Conservation (phyloP, 2,329 filamentous ascomycete genomes). For the Monosporascus ibericus region DNA sequence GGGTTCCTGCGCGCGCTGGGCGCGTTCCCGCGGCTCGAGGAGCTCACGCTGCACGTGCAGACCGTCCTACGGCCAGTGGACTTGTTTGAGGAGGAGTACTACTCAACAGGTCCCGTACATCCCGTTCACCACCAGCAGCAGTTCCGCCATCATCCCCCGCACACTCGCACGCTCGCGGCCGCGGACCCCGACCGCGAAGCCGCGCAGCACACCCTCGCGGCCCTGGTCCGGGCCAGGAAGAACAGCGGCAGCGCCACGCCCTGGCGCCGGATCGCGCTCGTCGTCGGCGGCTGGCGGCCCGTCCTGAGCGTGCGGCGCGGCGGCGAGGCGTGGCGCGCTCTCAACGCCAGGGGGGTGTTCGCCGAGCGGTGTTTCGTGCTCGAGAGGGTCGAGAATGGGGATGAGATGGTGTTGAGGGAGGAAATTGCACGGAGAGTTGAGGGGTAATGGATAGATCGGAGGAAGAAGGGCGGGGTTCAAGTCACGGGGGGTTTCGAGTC, state of each 20-base stretch:
- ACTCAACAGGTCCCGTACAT: too few species aligned
- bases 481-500: too few species aligned
- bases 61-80: constrained; percentile 32
- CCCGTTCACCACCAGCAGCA: not conserved
- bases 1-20: constrained; percentile 33
- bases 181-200: constrained; percentile 29
- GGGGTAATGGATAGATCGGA: not conserved
- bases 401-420: constrained; percentile 15
- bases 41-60: constrained; percentile 38
- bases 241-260: constrained; percentile 9
- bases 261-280: constrained; percentile 38
- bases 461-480: too few species aligned
- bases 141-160: not conserved
- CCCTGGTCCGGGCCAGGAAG: constrained; percentile 26
- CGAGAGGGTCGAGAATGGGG: constrained; percentile 17
- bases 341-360: constrained; percentile 35
- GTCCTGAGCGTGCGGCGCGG: constrained; percentile 36
- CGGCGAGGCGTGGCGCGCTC: constrained; percentile 32
- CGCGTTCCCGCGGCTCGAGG: constrained; percentile 32
- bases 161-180: constrained; percentile 5
- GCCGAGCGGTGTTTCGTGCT: constrained; percentile 43
- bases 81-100: constrained; percentile 3
- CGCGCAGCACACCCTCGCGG: constrained; percentile 26
- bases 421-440: constrained; percentile 9
- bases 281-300: constrained; percentile 41